These are phyloP conservation scores for Senecio squalidus DNA, from an alignment of 140 eudicot species.

Conservation along the genomic window DNA sequence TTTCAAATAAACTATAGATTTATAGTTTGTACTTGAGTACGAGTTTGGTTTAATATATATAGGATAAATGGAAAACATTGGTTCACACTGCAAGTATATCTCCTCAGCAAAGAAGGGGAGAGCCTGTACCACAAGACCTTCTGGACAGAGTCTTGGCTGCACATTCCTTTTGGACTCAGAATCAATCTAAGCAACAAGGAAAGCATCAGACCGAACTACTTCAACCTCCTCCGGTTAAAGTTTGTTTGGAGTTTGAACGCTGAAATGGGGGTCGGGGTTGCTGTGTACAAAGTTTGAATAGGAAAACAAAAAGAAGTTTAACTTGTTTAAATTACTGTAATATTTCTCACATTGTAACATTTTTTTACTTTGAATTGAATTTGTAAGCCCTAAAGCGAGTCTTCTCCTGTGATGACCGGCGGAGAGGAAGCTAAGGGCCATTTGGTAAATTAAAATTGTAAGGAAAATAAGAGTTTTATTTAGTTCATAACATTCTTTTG, in stretches of 20 bases:
- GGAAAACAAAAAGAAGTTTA: slow-evolving; percentile 9
- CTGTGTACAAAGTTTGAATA: slow-evolving; percentile 38
- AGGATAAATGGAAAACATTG: slow-evolving; percentile 99
- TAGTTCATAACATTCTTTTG: slow-evolving; percentile 27
- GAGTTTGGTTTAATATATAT: slow-evolving; percentile 1
- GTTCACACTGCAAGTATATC: slow-evolving; percentile 97
- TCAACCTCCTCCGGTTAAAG: slow-evolving; percentile 25
- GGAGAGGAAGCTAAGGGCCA: slow-evolving; percentile 20
- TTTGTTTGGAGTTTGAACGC: slow-evolving; percentile 35
- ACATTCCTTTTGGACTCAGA: slow-evolving; percentile 77
- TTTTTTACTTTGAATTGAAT: slow-evolving; percentile 28
- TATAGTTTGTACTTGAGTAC: background rate
- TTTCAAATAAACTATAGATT: background rate
- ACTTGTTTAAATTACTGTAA: slow-evolving; percentile 33
- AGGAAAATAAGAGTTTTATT: slow-evolving; percentile 24
- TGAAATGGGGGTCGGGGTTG: slow-evolving; percentile 14
- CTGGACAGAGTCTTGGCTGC: slow-evolving; percentile 85
- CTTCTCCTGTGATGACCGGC: slow-evolving; percentile 13
- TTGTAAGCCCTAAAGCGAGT: slow-evolving; percentile 12
- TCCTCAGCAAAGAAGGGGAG: slow-evolving; percentile 96
- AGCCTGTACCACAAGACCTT: slow-evolving; percentile 94
- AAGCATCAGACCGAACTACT: slow-evolving; percentile 48
- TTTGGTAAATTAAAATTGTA: slow-evolving; percentile 33
- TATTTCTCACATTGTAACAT: slow-evolving; percentile 4
- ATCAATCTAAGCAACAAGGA: slow-evolving; percentile 70